A percentile compares a stretch with the other conserved stretches of the same genome.
These are phyloP conservation scores for Penicilliopsis zonata DNA, from an alignment of 495 filamentous ascomycete species.

Conservation along the genomic window DNA sequence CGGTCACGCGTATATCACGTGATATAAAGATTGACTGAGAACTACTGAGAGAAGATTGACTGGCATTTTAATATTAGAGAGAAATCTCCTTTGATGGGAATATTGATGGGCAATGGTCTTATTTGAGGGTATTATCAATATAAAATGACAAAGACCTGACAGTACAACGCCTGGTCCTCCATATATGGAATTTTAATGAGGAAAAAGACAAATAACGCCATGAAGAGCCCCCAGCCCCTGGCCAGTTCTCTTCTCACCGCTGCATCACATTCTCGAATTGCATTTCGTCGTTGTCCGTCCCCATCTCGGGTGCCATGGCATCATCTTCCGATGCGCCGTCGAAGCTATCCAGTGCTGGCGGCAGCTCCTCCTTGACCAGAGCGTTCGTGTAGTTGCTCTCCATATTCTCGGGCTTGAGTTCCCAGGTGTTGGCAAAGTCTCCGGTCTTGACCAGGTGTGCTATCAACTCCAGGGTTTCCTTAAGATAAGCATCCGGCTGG, in stretches of 20 bases:
- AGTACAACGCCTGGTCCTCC: no score
- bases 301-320: conserved; percentile 29
- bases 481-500: conserved; percentile 88
- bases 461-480: conserved; percentile 69
- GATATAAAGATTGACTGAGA: no score
- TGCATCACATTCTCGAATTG: conserved; percentile 64
- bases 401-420: conserved; percentile 60
- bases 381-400: conserved; percentile 39
- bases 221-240: neutral
- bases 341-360: conserved; percentile 28
- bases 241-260: neutral
- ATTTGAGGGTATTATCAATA: no score
- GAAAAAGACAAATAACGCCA: conserved; percentile 2
- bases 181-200: no score
- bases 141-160: no score
- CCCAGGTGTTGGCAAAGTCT: conserved; percentile 72
- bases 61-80: no score
- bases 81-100: no score
- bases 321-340: conserved; percentile 35
- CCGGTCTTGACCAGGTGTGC: conserved; percentile 71
- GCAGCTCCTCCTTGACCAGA: conserved; percentile 30
- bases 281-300: conserved; percentile 53
- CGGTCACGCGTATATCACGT: no score
- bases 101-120: no score
- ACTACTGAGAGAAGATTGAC: no score